These are phyloP conservation scores for Saccharomyces jurei DNA, from an alignment of 805 yeast genomes.

Conservation along the genomic window DNA sequence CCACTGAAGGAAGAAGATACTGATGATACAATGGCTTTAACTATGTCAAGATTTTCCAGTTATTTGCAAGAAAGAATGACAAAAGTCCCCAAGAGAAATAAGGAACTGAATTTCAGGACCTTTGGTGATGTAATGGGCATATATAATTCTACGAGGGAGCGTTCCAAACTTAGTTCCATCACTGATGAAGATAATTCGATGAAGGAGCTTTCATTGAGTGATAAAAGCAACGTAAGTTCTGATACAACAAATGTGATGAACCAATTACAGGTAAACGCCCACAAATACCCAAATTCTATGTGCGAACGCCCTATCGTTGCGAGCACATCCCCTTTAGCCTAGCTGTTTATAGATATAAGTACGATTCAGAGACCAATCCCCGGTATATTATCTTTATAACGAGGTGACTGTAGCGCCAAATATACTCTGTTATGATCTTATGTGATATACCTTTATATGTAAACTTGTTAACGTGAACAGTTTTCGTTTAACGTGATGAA, in stretches of 20 bases:
- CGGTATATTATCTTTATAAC: neutral
- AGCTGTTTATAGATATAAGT: neutral
- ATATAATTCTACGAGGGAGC: neutral
- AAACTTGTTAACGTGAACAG: neutral
- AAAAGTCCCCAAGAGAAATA: constrained; percentile 5
- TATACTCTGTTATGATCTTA: neutral
- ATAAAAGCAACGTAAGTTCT: neutral
- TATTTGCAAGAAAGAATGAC: constrained; percentile 6
- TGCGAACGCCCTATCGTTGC: neutral
- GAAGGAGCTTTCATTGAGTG: neutral
- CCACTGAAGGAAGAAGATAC: constrained; percentile 3
- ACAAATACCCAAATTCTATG: neutral
- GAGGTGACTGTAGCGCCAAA: neutral
- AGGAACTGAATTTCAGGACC: constrained; percentile 21
- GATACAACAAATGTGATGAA: neutral
- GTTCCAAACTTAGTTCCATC: neutral
- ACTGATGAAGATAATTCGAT: neutral
- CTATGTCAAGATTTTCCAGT: constrained; percentile 13
- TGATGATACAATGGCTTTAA: constrained; percentile 9
- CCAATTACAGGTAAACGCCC: neutral
- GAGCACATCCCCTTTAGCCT: neutral
- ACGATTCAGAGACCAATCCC: neutral
- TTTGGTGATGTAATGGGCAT: neutral
- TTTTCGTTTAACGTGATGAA: neutral
- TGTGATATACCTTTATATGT: neutral